Base-by-base conservation (phyloP, 495 filamentous ascomycete species). In the Annulohypoxylon bovei region DNA sequence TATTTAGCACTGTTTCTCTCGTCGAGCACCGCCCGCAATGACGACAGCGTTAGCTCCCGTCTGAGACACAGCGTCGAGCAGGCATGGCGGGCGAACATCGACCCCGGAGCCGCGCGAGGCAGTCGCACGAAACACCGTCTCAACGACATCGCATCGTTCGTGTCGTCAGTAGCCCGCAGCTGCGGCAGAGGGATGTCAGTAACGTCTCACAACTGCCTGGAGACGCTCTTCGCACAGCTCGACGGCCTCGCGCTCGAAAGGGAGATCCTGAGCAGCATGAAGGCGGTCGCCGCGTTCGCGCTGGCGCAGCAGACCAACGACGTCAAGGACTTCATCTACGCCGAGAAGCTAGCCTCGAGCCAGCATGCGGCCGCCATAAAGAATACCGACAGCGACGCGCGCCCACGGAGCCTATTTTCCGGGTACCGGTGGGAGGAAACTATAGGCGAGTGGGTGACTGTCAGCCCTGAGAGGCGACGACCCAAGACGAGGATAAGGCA, bases 401-500 rank as follows among this genome's bases (percentile, higher is more conserved):
- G 62, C 12, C 25, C 44, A 14, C 58, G 64, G n/a, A 46, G 72
- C 1, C 61, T 78, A 2, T 78, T 81, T 49, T 71, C 76, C 6
- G 78, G 81, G 14, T 83, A 81, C 59, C 75, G 78, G 5, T 87
- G 84, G 84, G 85, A 87, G 61, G 84, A 85, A 63, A 84, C 80
- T 23, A 86, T 87, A 68, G 79, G 83, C 55, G 85, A 87, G 77
- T 87, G 85, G 85, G 80, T 86, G 16, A 80, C 69, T 9, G 74
- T 67, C 16, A 82, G 78, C 52, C 80, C 80, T 35, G 44, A 61
- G 2, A 71, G 61, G 61, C 67, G 50, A 20, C 55, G 32, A 37
- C 23, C 23, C 72, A 18, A 56, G 40, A 37, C 20, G 33, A 37
- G 7, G 7, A 49, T 44, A 70, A 53, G 42, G 33, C 47, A 54